Conservation (phyloP, 352 stramenopile species). For the Pseudoperonospora humuli region DNA sequence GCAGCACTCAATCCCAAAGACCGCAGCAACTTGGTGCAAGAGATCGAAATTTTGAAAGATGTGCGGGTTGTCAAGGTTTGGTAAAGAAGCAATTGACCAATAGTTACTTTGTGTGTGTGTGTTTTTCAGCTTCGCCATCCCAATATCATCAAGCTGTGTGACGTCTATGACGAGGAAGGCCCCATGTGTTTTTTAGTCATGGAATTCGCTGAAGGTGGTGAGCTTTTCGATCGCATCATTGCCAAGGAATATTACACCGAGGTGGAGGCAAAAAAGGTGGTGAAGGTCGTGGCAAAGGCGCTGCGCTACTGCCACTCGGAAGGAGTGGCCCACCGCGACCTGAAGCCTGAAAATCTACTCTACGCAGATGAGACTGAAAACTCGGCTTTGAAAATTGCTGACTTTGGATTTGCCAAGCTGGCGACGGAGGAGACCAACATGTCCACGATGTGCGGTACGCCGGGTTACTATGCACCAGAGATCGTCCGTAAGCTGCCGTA, state of each 20-base stretch:
- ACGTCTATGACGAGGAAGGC: constrained; percentile 73
- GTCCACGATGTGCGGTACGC: constrained; percentile 88
- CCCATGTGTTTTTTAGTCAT: constrained; percentile 85
- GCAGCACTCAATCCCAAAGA: constrained; percentile 71
- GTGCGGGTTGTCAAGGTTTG: constrained; percentile 7
- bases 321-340: constrained; percentile 91
- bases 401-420: constrained; percentile 87
- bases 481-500: constrained; percentile 93
- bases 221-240: constrained; percentile 92
- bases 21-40: constrained; percentile 63
- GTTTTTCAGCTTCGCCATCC: constrained; percentile 56
- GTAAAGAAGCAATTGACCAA: too few relatives aligned
- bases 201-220: constrained; percentile 81
- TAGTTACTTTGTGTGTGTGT: too few relatives aligned
- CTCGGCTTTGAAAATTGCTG: constrained; percentile 90
- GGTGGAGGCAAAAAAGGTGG: constrained; percentile 69
- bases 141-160: constrained; percentile 85
- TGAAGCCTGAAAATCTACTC: constrained; percentile 96
- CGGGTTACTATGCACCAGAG: constrained; percentile 95
- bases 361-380: constrained; percentile 77
- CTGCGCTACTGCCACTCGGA: constrained; percentile 81
- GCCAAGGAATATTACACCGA: constrained; percentile 90
- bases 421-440: constrained; percentile 76
- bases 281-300: constrained; percentile 83
- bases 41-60: constrained; percentile 81